A percentile compares a stretch with the other conserved stretches of the same genome.
These are phyloP conservation scores for Plasmopara viticola DNA, from an alignment of 352 stramenopile genomes.

Conservation along the genomic window DNA sequence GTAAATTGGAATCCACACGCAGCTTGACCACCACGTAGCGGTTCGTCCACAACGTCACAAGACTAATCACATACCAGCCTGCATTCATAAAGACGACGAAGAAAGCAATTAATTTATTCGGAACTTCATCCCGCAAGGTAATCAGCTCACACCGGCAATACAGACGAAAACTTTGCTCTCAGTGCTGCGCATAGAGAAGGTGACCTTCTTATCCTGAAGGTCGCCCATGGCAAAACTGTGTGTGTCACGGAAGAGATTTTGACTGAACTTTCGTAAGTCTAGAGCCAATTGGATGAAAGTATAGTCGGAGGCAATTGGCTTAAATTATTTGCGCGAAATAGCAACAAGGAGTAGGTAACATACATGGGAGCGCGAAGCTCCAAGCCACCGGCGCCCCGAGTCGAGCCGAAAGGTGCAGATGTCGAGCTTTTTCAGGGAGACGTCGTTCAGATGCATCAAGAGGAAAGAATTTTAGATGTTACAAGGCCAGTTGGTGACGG, in stretches of 20 bases:
- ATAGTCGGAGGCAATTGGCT: too few relatives aligned
- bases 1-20: constrained; percentile 65
- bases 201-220: constrained; percentile 24
- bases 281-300: too few relatives aligned
- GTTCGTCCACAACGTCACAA: constrained; percentile 80
- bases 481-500: background rate
- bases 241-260: constrained; percentile 8
- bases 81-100: background rate
- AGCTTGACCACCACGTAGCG: constrained; percentile 74
- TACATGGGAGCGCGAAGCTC: constrained; percentile 56
- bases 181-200: constrained; percentile 17
- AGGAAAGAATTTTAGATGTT: background rate
- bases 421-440: constrained; percentile 21
- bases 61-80: constrained; percentile 79
- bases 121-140: background rate
- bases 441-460: constrained; percentile 7
- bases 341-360: constrained; percentile 3
- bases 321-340: too few relatives aligned
- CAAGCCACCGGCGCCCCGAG: constrained; percentile 32
- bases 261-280: constrained; percentile 22
- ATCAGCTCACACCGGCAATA: constrained; percentile 38
- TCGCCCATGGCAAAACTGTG: constrained; percentile 14
- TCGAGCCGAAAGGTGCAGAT: constrained; percentile 15
- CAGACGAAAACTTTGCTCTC: constrained; percentile 61
- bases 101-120: background rate